Conservation (phyloP, 768 basidiomycete genomes). For the Suillus variegatus region DNA sequence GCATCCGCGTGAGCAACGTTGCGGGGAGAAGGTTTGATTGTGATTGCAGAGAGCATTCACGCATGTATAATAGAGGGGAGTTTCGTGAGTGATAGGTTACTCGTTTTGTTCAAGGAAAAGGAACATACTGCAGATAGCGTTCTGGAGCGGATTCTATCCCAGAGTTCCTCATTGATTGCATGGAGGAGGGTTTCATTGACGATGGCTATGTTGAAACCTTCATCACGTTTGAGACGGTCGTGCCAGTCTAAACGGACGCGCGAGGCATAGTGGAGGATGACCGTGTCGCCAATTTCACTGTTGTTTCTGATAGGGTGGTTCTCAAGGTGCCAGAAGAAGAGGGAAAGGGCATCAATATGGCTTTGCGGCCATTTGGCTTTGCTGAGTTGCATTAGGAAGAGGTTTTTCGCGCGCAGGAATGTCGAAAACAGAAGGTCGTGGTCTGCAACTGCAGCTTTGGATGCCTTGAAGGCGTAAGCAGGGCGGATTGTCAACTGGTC, state of each 20-base stretch:
- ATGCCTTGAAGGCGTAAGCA: too few relatives aligned
- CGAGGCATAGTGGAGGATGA: not conserved
- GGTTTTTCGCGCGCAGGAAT: too few relatives aligned
- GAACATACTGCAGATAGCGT: too few relatives aligned
- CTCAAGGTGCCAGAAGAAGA: conserved; percentile 15
- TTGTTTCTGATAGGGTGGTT: not conserved
- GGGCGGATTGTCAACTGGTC: too few relatives aligned
- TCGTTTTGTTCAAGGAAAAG: too few relatives aligned
- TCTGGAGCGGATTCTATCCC: not conserved
- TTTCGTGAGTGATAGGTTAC: too few relatives aligned
- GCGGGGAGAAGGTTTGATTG: too few relatives aligned
- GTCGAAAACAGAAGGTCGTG: too few relatives aligned
- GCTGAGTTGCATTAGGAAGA: not conserved
- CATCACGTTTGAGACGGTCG: not conserved
- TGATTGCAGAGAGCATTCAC: too few relatives aligned
- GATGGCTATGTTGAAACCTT: conserved; percentile 3
- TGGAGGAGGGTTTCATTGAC: conserved; percentile 8
- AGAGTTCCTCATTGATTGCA: not conserved
- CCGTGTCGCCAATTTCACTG: not conserved
- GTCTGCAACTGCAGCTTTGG: too few relatives aligned
- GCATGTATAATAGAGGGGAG: too few relatives aligned
- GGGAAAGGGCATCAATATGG: not conserved
- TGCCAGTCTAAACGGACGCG: conserved; percentile 5
- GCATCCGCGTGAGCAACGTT: too few relatives aligned
- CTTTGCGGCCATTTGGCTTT: not conserved